phyloP scores from a whole-genome alignment of 2,329 filamentous ascomycete species.

The Sclerotinia glacialis region DNA sequence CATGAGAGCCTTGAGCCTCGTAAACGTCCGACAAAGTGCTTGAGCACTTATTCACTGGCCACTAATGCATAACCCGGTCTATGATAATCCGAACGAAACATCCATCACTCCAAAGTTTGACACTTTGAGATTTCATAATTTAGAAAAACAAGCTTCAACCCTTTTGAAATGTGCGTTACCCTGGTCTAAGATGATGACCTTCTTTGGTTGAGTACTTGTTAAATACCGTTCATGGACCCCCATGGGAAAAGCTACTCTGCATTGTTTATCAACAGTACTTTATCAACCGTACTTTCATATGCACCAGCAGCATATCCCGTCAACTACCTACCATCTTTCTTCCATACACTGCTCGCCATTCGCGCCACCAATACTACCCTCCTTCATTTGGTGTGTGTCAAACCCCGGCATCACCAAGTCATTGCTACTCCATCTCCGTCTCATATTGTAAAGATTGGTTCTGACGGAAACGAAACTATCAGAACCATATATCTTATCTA shows the following conservation, averaged over 20 bases:
- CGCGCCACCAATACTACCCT: slow-evolving; percentile 10
- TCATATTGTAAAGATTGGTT: background rate
- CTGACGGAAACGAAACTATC: slow-evolving; percentile 10
- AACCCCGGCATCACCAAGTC: background rate
- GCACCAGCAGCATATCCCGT: background rate
- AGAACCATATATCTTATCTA: background rate
- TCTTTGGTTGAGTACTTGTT: background rate
- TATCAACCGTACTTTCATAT: background rate
- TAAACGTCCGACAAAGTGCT: slow-evolving; percentile 10
- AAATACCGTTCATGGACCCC: slow-evolving; percentile 5
- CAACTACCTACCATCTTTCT: background rate
- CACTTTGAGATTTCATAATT: slow-evolving; percentile 4
- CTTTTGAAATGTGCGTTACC: background rate
- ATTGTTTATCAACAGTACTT: background rate
- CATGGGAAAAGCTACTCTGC: background rate
- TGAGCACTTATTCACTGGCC: background rate
- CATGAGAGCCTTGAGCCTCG: slow-evolving; percentile 14
- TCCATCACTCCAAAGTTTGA: slow-evolving; percentile 12
- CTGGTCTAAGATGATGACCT: background rate
- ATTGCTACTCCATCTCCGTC: background rate
- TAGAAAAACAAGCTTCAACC: slow-evolving; percentile 15
- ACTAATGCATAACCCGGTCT: background rate
- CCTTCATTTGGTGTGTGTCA: slow-evolving; percentile 4
- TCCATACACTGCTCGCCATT: background rate
- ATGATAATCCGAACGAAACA: slow-evolving; percentile 19